A percentile compares a stretch with the other conserved stretches of the same genome.
Conservation (phyloP, 192 early-diverging fungal species). For the Linnemannia hyalina region DNA sequence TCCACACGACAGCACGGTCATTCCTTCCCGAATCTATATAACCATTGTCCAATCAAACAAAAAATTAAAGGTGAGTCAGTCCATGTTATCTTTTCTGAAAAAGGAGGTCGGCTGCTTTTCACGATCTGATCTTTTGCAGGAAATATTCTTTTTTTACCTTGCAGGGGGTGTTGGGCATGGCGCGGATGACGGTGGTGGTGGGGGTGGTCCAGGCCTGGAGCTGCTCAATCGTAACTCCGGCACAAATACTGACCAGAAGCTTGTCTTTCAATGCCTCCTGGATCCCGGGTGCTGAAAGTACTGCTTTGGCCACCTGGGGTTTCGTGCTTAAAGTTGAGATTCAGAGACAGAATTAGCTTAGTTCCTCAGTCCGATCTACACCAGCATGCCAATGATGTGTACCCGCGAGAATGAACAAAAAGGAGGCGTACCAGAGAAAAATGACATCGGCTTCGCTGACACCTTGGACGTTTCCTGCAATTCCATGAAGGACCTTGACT, state of each 20-base stretch:
- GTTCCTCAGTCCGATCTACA: neutral
- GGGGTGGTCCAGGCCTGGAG: conserved; percentile 62
- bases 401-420: neutral
- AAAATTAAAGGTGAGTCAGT: neutral
- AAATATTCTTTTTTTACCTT: conserved; percentile 29
- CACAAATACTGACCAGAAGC: conserved; percentile 64
- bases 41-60: neutral
- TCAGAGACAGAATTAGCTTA: neutral
- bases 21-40: conserved; percentile 65
- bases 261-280: conserved; percentile 58
- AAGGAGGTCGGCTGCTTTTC: neutral
- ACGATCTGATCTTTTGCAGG: neutral
- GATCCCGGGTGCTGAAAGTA: conserved; percentile 60
- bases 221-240: conserved; percentile 64
- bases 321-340: conserved; percentile 54
- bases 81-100: neutral
- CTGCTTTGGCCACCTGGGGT: conserved; percentile 63
- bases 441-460: conserved; percentile 56
- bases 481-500: conserved; percentile 44
- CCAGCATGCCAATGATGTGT: neutral
- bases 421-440: conserved; percentile 57
- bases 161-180: conserved; percentile 72
- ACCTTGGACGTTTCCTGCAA: conserved; percentile 58
- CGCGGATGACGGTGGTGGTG: conserved; percentile 61
- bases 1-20: conserved; percentile 64